Evolutionary conservation across 352 stramenopile species (phyloP), one percentile per base, ranked within the genome.

Genomic region (Phytophthora lateralis): DNA sequence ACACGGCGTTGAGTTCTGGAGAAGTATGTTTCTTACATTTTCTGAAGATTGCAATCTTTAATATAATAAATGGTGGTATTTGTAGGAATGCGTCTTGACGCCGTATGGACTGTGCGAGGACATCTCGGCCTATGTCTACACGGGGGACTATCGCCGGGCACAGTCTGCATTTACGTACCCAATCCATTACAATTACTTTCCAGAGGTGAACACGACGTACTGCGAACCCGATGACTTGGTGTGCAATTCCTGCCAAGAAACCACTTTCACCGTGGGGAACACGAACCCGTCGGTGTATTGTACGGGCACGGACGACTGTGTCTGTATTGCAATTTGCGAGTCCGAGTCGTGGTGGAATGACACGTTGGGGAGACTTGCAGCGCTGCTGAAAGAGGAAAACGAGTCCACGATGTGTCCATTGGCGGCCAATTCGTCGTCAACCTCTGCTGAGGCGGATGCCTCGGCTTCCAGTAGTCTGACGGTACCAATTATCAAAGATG

Each of bases 151-250:
- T 56, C 66, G 66, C 0, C 75, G 77, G 24, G n/a, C 32, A 2
- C 75, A 73, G 26, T 56, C 70, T 6, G 60, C 73, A 0, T 53
- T 57, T 18, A 59, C 43, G 8, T 86, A 72, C 35, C 76, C 75
- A 35, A 72, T 79, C 50, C 75, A 80, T 37, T 76, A 79, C 68
- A 89, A 88, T 76, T 86, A 83, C 55, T 89, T 89, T 46, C 64
- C 73, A 21, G 53, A 72, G 32, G 35, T 52, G 9, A 88, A 88
- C 62, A 60, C 75, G 39, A 85, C 77, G 4, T 89, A 89, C 60
- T 89, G 80, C 41, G 75, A 75, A 20, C 1, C 26, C 0, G 58
- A 70, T 44, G 80, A 89, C 55, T 38, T 34, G 27, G 32, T 61
- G 11, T 89, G 80, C 52, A 65, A 46, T 29, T 60, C 42, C 0